These are phyloP conservation scores for Lathyrus oleraceus DNA, from an alignment of 306 rosid species.

Conservation along the genomic window DNA sequence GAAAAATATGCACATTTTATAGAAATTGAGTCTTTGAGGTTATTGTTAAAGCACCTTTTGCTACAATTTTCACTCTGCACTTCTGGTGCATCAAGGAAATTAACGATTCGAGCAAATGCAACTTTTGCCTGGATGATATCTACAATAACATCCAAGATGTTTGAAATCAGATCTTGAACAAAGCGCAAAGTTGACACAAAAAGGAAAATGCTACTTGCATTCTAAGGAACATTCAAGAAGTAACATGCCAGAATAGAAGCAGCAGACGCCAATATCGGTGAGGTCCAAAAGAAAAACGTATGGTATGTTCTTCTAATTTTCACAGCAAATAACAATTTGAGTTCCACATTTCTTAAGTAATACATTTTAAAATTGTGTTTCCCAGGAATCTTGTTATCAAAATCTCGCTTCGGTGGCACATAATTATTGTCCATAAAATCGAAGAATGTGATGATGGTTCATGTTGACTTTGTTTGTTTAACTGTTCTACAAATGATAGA, in stretches of 20 bases:
- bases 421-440: conserved; percentile 43
- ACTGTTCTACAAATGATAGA: conserved; percentile 24
- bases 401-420: conserved; percentile 63
- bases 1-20: conserved; percentile 61
- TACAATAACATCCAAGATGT: conserved; percentile 58
- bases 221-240: conserved; percentile 56
- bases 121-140: conserved; percentile 69
- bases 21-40: conserved; percentile 33
- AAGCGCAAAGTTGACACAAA: conserved; percentile 34
- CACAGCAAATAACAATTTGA: conserved; percentile 50
- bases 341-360: conserved; percentile 53
- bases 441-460: conserved; percentile 43
- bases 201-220: conserved; percentile 74
- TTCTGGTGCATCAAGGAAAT: conserved; percentile 67
- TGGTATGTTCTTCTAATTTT: conserved; percentile 48
- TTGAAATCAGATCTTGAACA: conserved; percentile 62
- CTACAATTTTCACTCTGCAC: conserved; percentile 39
- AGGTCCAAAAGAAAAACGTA: neutral
- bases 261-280: conserved; percentile 57
- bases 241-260: conserved; percentile 68
- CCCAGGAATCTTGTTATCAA: conserved; percentile 29
- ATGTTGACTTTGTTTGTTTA: conserved; percentile 38
- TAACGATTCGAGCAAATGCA: conserved; percentile 1
- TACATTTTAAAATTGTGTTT: conserved; percentile 28
- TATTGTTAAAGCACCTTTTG: neutral